These are phyloP conservation scores for Umbilicus rupestris DNA, from an alignment of 164 flowering plant species.

Conservation along the genomic window DNA sequence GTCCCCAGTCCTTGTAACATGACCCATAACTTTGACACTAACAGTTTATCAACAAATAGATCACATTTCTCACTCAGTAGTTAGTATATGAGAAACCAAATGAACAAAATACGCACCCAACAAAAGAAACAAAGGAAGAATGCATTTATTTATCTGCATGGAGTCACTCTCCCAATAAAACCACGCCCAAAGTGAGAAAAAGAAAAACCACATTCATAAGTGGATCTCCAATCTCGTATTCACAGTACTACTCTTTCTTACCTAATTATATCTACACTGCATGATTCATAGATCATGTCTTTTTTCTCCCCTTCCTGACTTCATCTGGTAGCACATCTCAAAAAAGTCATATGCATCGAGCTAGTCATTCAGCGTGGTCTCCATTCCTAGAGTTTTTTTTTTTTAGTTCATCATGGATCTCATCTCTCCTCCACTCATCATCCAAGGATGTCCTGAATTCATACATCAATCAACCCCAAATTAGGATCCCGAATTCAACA, in stretches of 20 bases:
- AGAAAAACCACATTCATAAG: not conserved
- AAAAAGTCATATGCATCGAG: too few relatives aligned
- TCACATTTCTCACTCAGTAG: too few relatives aligned
- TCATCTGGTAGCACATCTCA: too few relatives aligned
- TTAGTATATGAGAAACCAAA: too few relatives aligned
- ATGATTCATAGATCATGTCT: conserved; percentile 4
- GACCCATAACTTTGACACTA: too few relatives aligned
- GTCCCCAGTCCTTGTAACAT: too few relatives aligned
- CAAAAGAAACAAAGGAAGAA: too few relatives aligned
- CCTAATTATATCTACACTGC: not conserved
- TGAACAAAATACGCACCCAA: too few relatives aligned
- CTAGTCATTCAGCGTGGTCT: not conserved
- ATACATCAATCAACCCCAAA: not conserved
- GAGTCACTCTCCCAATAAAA: too few relatives aligned
- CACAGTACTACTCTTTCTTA: not conserved
- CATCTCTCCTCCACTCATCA: conserved; percentile 41
- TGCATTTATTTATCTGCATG: too few relatives aligned
- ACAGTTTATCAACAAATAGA: too few relatives aligned
- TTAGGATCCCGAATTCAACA: not conserved
- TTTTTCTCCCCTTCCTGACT: not conserved
- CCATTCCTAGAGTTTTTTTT: not conserved
- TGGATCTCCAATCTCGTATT: not conserved
- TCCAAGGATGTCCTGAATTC: conserved; percentile 70
- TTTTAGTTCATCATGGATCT: not conserved
- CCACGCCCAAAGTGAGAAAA: too few relatives aligned